Evolutionary conservation across 2,329 filamentous ascomycete genomes (phyloP), one percentile per base, ranked within the genome.

Genomic region (Penicillium digitatum): DNA sequence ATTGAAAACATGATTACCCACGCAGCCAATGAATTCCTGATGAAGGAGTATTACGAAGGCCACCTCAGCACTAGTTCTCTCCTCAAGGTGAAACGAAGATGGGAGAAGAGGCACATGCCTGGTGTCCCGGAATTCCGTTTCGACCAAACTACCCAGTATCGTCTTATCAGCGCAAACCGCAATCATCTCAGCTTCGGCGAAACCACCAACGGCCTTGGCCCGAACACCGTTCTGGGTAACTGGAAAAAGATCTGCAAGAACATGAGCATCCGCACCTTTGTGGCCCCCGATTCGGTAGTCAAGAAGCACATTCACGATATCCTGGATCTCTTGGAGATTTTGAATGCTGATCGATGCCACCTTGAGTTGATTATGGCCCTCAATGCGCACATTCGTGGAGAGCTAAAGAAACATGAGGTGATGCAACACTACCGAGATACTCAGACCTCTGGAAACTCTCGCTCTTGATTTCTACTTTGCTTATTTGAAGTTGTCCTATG

Each of bases 71-170:
- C 63, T 6, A 71, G 74, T 16, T 76, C 74, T 5, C 67, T 79
- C 51, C 64, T 63, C 22, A 74, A 71, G 49, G 55, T 76, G 35
- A 70, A 64, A 42, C 66, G 67, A 29, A 68, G 64, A 56, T 79
- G 79, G 79, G 69, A 68, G 79, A 69, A 66, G 1, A 79, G 78
- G 54, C 78, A 79, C 46, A 69, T 78, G 11, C 75, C 77, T 16
- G 71, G 73, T 38, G 78, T 82, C 22, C 69, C 75, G 9, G 76
- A 81, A 55, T 82, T 82, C 62, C 75, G 76, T 58, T 82, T 79
- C 60, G 79, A 82, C 62, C 77, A 81, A 63, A 65, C 66, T 20
- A 81, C 78, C 9, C 80, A 82, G 61, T 72, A 74, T 11, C 72
- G 77, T 20, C 65, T 82, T 5, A 74, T 82, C 52, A 60, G 72